phyloP scores from a whole-genome alignment of 2,329 filamentous ascomycete species.

The Diaporthe capsici region DNA sequence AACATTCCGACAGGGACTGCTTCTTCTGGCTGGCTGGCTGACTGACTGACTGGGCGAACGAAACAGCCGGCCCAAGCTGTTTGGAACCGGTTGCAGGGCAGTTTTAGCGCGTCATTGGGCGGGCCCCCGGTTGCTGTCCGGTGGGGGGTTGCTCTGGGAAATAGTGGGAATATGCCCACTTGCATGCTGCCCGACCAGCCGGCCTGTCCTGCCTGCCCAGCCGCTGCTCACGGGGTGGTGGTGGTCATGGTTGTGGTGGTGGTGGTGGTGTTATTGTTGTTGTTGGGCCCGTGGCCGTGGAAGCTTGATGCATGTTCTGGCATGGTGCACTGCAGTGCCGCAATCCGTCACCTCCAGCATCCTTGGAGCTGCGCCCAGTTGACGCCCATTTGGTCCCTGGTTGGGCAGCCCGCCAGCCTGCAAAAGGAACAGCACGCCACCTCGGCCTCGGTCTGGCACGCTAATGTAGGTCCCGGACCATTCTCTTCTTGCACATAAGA shows the following conservation, averaged over 20 bases:
- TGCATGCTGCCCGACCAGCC: slow-evolving; percentile 23
- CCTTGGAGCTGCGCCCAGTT: slow-evolving; percentile 31
- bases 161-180: slow-evolving; percentile 31
- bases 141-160: slow-evolving; percentile 30
- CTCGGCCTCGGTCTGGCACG: slow-evolving; percentile 30
- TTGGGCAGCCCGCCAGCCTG: slow-evolving; percentile 33
- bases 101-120: slow-evolving; percentile 29
- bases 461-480: slow-evolving; percentile 41
- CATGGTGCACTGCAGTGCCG: slow-evolving; percentile 23
- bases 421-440: slow-evolving; percentile 27
- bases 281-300: slow-evolving; percentile 1
- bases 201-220: slow-evolving; percentile 16
- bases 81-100: slow-evolving; percentile 18
- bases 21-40: neutral
- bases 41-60: neutral
- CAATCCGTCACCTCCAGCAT: slow-evolving; percentile 29
- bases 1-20: slow-evolving; percentile 17
- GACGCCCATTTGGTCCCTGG: slow-evolving; percentile 9
- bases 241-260: neutral
- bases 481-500: slow-evolving; percentile 36
- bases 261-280: slow-evolving; percentile 9
- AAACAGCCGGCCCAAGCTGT: slow-evolving; percentile 24
- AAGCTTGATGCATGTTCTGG: slow-evolving; percentile 5
- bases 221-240: neutral
- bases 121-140: neutral